Evolutionary conservation across 805 yeast genomes (phyloP).

Genomic region (Candida boidinii): DNA sequence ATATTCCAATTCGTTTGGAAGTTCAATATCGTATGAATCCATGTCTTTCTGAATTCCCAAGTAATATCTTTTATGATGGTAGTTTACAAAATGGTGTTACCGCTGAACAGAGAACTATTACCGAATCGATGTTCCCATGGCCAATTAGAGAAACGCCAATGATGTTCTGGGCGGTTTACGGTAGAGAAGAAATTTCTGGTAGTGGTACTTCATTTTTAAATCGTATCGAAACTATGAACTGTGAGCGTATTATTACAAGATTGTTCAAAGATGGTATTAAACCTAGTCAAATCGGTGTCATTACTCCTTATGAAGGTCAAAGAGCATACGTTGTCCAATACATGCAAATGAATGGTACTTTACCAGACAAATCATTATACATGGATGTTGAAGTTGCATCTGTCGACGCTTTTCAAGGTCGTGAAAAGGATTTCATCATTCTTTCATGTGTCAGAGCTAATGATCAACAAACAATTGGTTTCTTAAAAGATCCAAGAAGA

Average conservation of each 20-base stretch:
- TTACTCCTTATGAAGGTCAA: constrained; percentile 94
- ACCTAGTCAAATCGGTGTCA: constrained; percentile 81
- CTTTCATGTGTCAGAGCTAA: constrained; percentile 59
- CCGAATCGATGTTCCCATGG: constrained; percentile 75
- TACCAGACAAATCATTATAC: constrained; percentile 54
- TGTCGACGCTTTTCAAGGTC: constrained; percentile 55
- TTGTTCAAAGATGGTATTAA: constrained; percentile 69
- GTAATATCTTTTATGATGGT: constrained; percentile 91
- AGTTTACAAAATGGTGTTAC: constrained; percentile 88
- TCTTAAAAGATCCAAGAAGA: constrained; percentile 78
- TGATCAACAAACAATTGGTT: constrained; percentile 66
- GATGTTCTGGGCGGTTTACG: constrained; percentile 92
- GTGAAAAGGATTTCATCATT: constrained; percentile 45
- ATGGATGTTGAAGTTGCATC: constrained; percentile 78
- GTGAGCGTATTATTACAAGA: constrained; percentile 67
- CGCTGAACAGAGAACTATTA: constrained; percentile 53
- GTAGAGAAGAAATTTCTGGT: constrained; percentile 80
- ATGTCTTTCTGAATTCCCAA: constrained; percentile 73
- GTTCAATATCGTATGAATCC: constrained; percentile 97
- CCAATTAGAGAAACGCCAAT: constrained; percentile 77
- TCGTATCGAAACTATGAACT: constrained; percentile 83
- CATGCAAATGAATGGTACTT: constrained; percentile 63
- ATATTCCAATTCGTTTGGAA: constrained; percentile 75
- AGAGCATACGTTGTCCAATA: constrained; percentile 73
- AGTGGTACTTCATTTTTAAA: constrained; percentile 78